Evolutionary conservation across 2,329 filamentous ascomycete genomes (phyloP).

Genomic region (Aureobasidium lini): DNA sequence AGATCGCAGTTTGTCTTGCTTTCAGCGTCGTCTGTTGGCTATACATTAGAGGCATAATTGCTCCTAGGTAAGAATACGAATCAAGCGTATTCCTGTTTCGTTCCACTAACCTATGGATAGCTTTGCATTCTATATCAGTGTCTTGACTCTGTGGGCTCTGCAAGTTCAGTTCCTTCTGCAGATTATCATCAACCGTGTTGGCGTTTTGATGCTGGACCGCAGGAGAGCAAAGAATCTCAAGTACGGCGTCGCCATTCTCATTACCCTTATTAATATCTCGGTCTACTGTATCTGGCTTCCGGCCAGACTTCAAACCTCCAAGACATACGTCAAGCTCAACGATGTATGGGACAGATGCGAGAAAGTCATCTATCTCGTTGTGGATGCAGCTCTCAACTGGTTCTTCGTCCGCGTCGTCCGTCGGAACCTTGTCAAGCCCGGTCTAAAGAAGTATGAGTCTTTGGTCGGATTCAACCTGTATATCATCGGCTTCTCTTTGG

Average conservation of each 20-base stretch:
- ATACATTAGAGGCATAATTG: conserved; percentile 21
- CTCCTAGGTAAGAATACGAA: background rate
- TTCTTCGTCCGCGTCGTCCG: conserved; percentile 39
- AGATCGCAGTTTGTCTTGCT: conserved; percentile 35
- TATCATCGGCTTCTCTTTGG: conserved; percentile 43
- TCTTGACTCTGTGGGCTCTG: conserved; percentile 22
- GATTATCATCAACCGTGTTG: conserved; percentile 32
- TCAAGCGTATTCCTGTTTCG: too few relatives aligned
- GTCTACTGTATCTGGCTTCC: conserved; percentile 30
- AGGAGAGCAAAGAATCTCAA: conserved; percentile 26
- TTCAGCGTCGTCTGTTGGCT: conserved; percentile 36
- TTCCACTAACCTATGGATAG: background rate
- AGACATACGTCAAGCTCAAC: conserved; percentile 29
- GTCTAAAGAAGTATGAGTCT: conserved; percentile 44
- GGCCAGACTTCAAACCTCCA: conserved; percentile 28
- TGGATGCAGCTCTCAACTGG: conserved; percentile 31
- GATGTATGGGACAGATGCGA: conserved; percentile 33
- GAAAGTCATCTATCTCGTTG: conserved; percentile 32
- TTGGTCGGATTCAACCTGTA: conserved; percentile 45
- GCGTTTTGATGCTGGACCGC: conserved; percentile 20
- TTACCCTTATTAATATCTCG: conserved; percentile 30
- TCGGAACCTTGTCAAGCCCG: conserved; percentile 40
- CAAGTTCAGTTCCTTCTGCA: conserved; percentile 22
- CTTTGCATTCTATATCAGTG: conserved; percentile 9
- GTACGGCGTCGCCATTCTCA: conserved; percentile 29